Conservation (phyloP, 192 early-diverging fungal genomes). For the Rhizophagus sp. region DNA sequence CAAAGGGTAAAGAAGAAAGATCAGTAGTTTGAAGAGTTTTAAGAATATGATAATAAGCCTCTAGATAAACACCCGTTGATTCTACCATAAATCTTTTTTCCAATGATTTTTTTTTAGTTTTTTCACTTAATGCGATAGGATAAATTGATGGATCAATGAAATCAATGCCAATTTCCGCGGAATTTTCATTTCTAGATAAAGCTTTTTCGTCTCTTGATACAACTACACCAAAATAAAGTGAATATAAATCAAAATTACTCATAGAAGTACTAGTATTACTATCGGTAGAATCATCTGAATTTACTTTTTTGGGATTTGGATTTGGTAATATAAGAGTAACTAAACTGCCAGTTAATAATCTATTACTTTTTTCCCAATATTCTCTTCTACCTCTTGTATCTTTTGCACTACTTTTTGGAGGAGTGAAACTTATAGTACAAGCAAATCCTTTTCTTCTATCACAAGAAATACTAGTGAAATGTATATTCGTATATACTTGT, state of each 20-base stretch:
- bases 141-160: conserved; percentile 36
- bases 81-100: conserved; percentile 42
- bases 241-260: not conserved
- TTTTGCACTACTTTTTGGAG: not conserved
- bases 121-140: conserved; percentile 25
- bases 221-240: conserved; percentile 42
- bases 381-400: not conserved
- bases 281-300: too few species aligned
- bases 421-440: not conserved
- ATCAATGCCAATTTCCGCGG: conserved; percentile 31
- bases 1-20: conserved; percentile 41
- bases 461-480: not conserved
- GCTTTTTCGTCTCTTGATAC: conserved; percentile 31
- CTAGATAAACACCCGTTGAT: conserved; percentile 38
- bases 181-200: conserved; percentile 28
- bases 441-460: not conserved
- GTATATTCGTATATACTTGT: not conserved
- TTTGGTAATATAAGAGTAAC: conserved; percentile 41
- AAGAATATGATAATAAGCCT: conserved; percentile 38
- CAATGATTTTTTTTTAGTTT: not conserved
- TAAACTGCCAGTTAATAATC: conserved; percentile 35
- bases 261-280: not conserved
- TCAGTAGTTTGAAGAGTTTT: conserved; percentile 36
- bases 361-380: not conserved
- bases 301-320: too few species aligned